A percentile compares a stretch with the other conserved stretches of the same genome.
phyloP scores from a whole-genome alignment of 768 basidiomycete genomes.

The Boletus pseudopeckii region DNA sequence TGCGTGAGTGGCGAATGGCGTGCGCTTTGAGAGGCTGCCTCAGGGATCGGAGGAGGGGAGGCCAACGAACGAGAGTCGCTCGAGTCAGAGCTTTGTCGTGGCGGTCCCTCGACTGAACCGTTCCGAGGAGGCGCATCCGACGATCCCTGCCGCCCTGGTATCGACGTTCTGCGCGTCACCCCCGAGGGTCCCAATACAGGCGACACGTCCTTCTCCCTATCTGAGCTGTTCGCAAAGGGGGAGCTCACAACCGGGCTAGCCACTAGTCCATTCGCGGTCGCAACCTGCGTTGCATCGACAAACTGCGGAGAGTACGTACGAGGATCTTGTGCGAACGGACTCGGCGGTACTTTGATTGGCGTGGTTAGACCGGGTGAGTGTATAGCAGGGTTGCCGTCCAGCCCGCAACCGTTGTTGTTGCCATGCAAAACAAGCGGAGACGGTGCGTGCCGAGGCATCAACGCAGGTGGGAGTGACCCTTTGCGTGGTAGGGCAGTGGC shows the following conservation, averaged over 20 bases:
- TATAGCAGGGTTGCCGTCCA: slow-evolving; percentile 6
- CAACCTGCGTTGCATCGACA: neutral
- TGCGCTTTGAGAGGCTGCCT: slow-evolving; percentile 35
- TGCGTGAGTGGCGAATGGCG: slow-evolving; percentile 28
- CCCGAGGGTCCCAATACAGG: slow-evolving; percentile 1
- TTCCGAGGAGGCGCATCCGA: slow-evolving; percentile 16
- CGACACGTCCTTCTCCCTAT: slow-evolving; percentile 22
- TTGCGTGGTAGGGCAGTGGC: slow-evolving; percentile 2
- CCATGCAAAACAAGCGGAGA: slow-evolving; percentile 18
- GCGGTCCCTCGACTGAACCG: slow-evolving; percentile 19
- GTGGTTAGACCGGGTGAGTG: slow-evolving; percentile 38
- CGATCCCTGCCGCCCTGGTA: slow-evolving; percentile 14
- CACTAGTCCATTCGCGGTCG: neutral
- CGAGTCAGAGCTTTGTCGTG: slow-evolving; percentile 26
- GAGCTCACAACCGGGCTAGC: slow-evolving; percentile 13
- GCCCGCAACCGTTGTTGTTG: slow-evolving; percentile 3
- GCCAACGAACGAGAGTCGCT: slow-evolving; percentile 34
- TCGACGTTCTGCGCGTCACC: slow-evolving; percentile 12
- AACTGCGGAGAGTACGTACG: slow-evolving; percentile 5
- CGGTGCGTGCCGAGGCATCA: slow-evolving; percentile 18
- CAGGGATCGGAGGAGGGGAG: slow-evolving; percentile 40
- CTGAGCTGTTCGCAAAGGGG: slow-evolving; percentile 7
- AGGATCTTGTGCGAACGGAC: slow-evolving; percentile 34
- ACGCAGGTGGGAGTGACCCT: slow-evolving; percentile 16
- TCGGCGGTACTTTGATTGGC: slow-evolving; percentile 32